These are phyloP conservation scores for Penicillium desertorum DNA, from an alignment of 495 filamentous ascomycete genomes.

Conservation along the genomic window DNA sequence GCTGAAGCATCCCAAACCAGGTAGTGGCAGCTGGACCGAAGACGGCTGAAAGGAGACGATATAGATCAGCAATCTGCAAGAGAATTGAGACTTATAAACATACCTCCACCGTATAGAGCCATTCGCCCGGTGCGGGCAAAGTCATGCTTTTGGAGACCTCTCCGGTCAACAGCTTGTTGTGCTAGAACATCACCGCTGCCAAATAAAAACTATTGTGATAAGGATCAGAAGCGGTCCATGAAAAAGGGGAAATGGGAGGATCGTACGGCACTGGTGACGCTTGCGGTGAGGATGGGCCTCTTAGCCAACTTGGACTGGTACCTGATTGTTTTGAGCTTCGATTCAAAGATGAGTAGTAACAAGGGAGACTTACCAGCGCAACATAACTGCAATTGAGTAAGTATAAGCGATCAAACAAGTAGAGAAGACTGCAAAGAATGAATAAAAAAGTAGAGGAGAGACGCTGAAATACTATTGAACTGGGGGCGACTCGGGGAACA, in stretches of 20 bases:
- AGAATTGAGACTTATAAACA: constrained; percentile 15
- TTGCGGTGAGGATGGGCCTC: constrained; percentile 84
- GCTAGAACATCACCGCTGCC: constrained; percentile 86
- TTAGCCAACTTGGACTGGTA: constrained; percentile 81
- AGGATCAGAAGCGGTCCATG: background rate
- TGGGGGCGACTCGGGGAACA: constrained; percentile 9
- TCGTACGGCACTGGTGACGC: constrained; percentile 73
- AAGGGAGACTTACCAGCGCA: constrained; percentile 42
- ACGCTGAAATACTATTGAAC: constrained; percentile 1
- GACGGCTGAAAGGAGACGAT: constrained; percentile 53
- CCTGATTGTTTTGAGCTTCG: constrained; percentile 49
- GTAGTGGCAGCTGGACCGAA: constrained; percentile 89
- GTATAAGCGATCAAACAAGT: constrained; percentile 10
- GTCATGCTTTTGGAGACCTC: constrained; percentile 77
- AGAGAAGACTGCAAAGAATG: constrained; percentile 5
- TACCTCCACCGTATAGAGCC: constrained; percentile 89
- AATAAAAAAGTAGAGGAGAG: background rate
- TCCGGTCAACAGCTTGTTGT: constrained; percentile 89
- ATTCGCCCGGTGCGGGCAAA: constrained; percentile 80
- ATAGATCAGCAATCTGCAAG: constrained; percentile 8
- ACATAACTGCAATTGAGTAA: constrained; percentile 31
- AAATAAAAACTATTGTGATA: constrained; percentile 66
- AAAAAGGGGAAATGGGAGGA: background rate
- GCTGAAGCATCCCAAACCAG: constrained; percentile 83
- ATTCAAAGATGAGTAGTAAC: constrained; percentile 4